Conservation (phyloP, 1,284 basidiomycete species). For the Erythrobasidium hasegawianum region DNA sequence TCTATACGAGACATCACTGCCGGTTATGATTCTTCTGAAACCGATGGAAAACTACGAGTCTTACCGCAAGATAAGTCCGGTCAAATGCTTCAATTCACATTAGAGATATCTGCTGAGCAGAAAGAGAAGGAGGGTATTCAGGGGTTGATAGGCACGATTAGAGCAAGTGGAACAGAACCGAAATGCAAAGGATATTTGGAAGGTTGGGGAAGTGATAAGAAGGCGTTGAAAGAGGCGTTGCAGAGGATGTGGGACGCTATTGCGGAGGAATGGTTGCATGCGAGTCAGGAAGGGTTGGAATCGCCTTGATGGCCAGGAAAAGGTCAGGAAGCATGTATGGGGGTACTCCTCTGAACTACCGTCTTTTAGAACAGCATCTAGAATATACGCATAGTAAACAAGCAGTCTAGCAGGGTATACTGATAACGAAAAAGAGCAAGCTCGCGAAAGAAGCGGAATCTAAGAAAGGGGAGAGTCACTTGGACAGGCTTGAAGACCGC, state of each 20-base stretch:
- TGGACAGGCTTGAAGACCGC: too few species aligned
- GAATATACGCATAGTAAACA: too few species aligned
- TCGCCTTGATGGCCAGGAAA: constrained; percentile 11
- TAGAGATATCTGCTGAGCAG: constrained; percentile 50
- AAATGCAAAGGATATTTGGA: constrained; percentile 86
- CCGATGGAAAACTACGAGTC: constrained; percentile 59
- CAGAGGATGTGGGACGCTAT: constrained; percentile 59
- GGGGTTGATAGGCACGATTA: constrained; percentile 58
- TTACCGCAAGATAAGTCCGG: constrained; percentile 67
- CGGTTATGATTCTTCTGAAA: constrained; percentile 61
- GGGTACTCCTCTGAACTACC: too few species aligned
- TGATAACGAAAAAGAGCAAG: too few species aligned
- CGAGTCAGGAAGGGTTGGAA: constrained; percentile 57
- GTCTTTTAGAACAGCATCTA: too few species aligned
- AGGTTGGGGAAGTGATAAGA: constrained; percentile 59
- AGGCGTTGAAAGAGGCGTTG: constrained; percentile 54
- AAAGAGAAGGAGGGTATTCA: constrained; percentile 55
- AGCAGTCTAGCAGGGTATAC: too few species aligned
- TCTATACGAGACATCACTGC: constrained; percentile 68
- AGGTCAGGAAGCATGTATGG: not conserved
- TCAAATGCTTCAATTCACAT: constrained; percentile 72
- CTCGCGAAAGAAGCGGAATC: too few species aligned
- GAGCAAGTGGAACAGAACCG: constrained; percentile 81
- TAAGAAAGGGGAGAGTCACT: too few species aligned
- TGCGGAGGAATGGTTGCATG: constrained; percentile 64